A percentile compares a stretch with the other conserved stretches of the same genome.
These are phyloP conservation scores for Stephanodiscus minutulus DNA, from an alignment of 108 stramenopile species.

Conservation along the genomic window DNA sequence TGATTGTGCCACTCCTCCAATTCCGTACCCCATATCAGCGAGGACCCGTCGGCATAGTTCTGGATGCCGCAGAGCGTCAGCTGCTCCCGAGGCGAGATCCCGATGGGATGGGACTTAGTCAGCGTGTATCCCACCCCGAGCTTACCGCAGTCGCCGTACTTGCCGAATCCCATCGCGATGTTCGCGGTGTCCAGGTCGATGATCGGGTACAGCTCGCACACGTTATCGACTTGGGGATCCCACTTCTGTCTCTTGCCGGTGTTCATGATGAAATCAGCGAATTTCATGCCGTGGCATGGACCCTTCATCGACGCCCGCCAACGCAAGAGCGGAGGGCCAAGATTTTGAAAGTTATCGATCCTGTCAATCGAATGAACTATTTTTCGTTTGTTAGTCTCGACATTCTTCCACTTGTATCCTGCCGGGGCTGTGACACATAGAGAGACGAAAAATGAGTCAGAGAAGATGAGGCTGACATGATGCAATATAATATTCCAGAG, in stretches of 20 bases:
- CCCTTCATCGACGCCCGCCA: slow-evolving; percentile 63
- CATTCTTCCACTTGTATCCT: slow-evolving; percentile 58
- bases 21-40: slow-evolving; percentile 75
- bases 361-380: slow-evolving; percentile 59
- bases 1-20: slow-evolving; percentile 74
- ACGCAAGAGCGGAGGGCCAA: slow-evolving; percentile 58
- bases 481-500: not conserved
- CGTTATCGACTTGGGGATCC: slow-evolving; percentile 67
- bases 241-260: slow-evolving; percentile 58
- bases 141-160: slow-evolving; percentile 61
- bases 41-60: slow-evolving; percentile 59
- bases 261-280: slow-evolving; percentile 72
- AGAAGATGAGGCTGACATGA: not conserved
- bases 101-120: slow-evolving; percentile 60
- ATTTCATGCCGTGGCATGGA: slow-evolving; percentile 57
- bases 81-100: slow-evolving; percentile 65
- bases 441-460: no score
- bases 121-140: slow-evolving; percentile 68
- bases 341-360: slow-evolving; percentile 72
- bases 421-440: no score
- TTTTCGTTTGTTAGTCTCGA: slow-evolving; percentile 50
- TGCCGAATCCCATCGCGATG: slow-evolving; percentile 69
- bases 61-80: slow-evolving; percentile 76
- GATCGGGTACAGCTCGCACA: slow-evolving; percentile 64
- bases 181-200: slow-evolving; percentile 68